These are phyloP conservation scores for Mycena alexandri DNA, from an alignment of 768 basidiomycete species.

Conservation along the genomic window DNA sequence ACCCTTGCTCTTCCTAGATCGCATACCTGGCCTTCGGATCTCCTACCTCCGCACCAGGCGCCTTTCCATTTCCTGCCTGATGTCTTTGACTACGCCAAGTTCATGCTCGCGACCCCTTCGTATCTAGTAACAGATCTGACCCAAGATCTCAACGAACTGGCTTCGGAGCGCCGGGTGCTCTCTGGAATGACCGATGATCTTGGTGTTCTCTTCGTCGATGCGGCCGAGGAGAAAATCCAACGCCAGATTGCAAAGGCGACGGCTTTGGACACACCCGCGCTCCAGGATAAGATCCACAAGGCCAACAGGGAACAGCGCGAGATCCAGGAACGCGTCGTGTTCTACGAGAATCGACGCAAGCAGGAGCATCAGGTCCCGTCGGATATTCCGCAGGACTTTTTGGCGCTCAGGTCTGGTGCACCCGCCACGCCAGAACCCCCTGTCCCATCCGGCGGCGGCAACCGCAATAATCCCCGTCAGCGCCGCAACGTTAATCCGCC, in stretches of 20 bases:
- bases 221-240: conserved; percentile 80
- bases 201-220: conserved; percentile 83
- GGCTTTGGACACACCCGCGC: conserved; percentile 77
- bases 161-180: conserved; percentile 75
- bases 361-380: conserved; percentile 38
- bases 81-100: conserved; percentile 87
- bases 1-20: conserved; percentile 95
- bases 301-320: conserved; percentile 69
- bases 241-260: conserved; percentile 84
- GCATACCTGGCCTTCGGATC: conserved; percentile 92
- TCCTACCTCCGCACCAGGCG: conserved; percentile 90
- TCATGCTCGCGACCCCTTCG: conserved; percentile 95
- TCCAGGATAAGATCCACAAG: conserved; percentile 75
- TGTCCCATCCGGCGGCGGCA: conserved; percentile 10
- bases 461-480: conserved; percentile 64
- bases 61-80: conserved; percentile 98
- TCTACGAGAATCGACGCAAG: conserved; percentile 47
- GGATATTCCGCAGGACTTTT: conserved; percentile 72
- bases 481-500: conserved; percentile 88
- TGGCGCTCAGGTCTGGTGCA: conserved; percentile 56
- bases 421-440: conserved; percentile 37
- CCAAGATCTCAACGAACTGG: conserved; percentile 79
- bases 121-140: conserved; percentile 84
- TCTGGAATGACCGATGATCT: conserved; percentile 80
- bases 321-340: conserved; percentile 58